Percentiles rank a stretch among this genome's conserved stretches.
These are phyloP conservation scores for Candida mattraensis DNA, from an alignment of 805 yeast genomes.

Conservation along the genomic window DNA sequence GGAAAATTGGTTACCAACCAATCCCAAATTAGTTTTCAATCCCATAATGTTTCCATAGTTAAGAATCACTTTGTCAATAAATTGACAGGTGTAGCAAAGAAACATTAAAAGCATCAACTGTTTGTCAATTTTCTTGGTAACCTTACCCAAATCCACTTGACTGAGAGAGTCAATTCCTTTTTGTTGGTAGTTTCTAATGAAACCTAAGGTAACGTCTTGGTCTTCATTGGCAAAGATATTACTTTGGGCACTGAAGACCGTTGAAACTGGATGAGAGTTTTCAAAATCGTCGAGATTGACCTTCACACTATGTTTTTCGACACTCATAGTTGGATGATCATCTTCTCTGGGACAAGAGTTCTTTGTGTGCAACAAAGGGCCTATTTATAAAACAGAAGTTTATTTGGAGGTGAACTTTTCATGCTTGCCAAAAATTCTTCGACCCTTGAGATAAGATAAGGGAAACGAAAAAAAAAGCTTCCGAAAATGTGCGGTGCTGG, in stretches of 20 bases:
- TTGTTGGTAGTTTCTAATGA: conserved; percentile 12
- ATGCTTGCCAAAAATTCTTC: too few species aligned
- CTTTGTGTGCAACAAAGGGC: too few species aligned
- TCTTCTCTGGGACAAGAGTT: not conserved
- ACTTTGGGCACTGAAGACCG: conserved; percentile 11
- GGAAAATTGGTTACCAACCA: conserved; percentile 40
- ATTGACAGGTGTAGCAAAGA: conserved; percentile 52
- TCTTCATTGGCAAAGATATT: conserved; percentile 14
- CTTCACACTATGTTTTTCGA: not conserved
- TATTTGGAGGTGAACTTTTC: too few species aligned
- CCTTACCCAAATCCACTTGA: conserved; percentile 6
- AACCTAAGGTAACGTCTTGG: conserved; percentile 14
- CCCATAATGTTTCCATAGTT: conserved; percentile 58
- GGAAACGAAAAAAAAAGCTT: too few species aligned
- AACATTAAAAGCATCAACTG: conserved; percentile 50
- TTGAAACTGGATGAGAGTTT: conserved; percentile 3
- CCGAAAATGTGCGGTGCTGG: too few species aligned
- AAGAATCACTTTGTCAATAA: conserved; percentile 55
- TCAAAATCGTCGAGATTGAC: conserved; percentile 1
- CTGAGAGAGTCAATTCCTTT: conserved; percentile 1
- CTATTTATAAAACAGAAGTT: too few species aligned
- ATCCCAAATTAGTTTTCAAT: conserved; percentile 44
- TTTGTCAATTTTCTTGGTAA: conserved; percentile 44
- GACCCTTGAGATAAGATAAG: conserved; percentile 4
- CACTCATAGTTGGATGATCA: not conserved